Evolutionary conservation across 2,329 filamentous ascomycete species (phyloP).

Genomic region (Trichophyton schoenleinii): DNA sequence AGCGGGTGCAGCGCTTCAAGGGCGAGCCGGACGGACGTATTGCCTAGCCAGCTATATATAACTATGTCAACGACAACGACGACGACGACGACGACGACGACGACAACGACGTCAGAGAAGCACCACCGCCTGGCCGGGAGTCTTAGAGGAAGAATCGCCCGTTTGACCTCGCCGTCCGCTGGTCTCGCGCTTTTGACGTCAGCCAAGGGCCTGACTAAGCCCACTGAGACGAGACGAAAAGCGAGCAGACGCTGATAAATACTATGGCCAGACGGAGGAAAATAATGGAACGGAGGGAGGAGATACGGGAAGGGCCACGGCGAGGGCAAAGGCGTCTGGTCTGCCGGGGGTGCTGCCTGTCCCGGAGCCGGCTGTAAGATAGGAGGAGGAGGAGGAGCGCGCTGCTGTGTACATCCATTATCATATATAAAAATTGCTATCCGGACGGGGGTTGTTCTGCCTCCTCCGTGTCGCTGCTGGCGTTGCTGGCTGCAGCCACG

Average conservation of each 20-base stretch:
- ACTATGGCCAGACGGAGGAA: background rate
- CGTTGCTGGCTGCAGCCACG: background rate
- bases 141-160: too few species aligned
- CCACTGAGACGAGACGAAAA: background rate
- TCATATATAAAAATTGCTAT: too few species aligned
- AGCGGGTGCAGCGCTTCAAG: constrained; percentile 74
- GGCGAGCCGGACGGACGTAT: constrained; percentile 82
- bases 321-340: background rate
- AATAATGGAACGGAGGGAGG: background rate
- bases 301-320: background rate
- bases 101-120: too few species aligned
- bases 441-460: too few species aligned
- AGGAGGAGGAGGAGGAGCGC: background rate
- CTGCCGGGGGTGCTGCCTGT: too few species aligned
- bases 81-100: too few species aligned
- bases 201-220: background rate
- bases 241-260: background rate
- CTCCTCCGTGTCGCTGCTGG: background rate
- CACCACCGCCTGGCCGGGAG: too few species aligned
- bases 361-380: background rate
- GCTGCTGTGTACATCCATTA: too few species aligned
- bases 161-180: background rate
- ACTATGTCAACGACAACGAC: background rate
- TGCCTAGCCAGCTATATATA: background rate
- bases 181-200: background rate